These are phyloP conservation scores for Psilocybe cubensis DNA, from an alignment of 768 basidiomycete species.

Conservation along the genomic window DNA sequence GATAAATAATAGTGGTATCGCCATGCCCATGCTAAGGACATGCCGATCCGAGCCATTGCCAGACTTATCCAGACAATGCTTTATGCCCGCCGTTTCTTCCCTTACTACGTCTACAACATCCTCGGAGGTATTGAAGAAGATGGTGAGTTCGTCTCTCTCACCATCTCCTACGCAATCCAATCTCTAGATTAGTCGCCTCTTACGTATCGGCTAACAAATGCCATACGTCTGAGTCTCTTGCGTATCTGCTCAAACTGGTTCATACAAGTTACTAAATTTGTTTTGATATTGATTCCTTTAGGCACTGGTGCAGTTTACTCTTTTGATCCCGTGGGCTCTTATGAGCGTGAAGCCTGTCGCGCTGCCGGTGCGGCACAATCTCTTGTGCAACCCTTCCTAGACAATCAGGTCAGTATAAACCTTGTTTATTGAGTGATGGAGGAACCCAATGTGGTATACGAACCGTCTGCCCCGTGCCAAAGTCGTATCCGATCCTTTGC, in stretches of 20 bases:
- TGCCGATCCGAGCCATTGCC: slow-evolving; percentile 97
- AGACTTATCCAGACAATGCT: slow-evolving; percentile 98
- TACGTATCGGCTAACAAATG: slow-evolving; percentile 11
- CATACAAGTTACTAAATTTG: slow-evolving; percentile 13
- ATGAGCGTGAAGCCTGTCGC: slow-evolving; percentile 96
- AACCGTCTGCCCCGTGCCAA: slow-evolving; percentile 24
- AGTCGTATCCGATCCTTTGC: slow-evolving; percentile 45
- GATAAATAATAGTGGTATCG: slow-evolving; percentile 81
- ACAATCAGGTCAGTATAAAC: slow-evolving; percentile 83
- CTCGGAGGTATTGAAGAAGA: slow-evolving; percentile 96
- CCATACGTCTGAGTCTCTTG: slow-evolving; percentile 20
- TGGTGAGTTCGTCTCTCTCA: slow-evolving; percentile 55
- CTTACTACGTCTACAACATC: slow-evolving; percentile 97
- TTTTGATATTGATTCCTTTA: slow-evolving; percentile 36
- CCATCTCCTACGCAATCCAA: not conserved
- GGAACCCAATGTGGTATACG: slow-evolving; percentile 26
- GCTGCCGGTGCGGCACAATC: slow-evolving; percentile 96
- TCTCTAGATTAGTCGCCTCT: slow-evolving; percentile 8
- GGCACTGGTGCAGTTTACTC: slow-evolving; percentile 98
- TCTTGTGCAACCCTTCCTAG: slow-evolving; percentile 95
- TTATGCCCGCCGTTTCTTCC: slow-evolving; percentile 95
- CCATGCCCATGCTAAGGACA: slow-evolving; percentile 95
- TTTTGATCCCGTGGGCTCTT: slow-evolving; percentile 99
- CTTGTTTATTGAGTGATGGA: slow-evolving; percentile 12
- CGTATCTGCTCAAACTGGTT: slow-evolving; percentile 10